These are phyloP conservation scores for Lavandula angustifolia DNA, from an alignment of 257 asterid genomes.

Conservation along the genomic window DNA sequence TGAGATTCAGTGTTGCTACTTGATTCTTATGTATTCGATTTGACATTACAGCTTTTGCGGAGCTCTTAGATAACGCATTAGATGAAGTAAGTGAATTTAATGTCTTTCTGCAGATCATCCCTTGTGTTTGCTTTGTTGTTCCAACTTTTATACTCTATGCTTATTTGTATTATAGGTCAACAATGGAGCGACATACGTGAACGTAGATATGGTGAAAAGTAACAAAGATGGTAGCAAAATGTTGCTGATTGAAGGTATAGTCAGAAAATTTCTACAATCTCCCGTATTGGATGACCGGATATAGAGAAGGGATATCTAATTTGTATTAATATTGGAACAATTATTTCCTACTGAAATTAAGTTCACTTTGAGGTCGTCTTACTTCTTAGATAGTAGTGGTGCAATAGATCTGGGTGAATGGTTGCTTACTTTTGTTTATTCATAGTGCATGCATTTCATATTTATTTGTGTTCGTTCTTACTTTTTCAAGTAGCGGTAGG, in stretches of 20 bases:
- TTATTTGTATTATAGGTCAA: constrained; percentile 50
- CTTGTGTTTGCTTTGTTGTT: constrained; percentile 1
- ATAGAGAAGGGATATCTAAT: constrained; percentile 1
- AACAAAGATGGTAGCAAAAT: constrained; percentile 82
- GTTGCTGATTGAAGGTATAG: constrained; percentile 82
- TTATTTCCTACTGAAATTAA: constrained; percentile 21
- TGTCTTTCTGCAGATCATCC: constrained; percentile 5
- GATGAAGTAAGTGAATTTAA: constrained; percentile 66
- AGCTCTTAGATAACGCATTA: constrained; percentile 87
- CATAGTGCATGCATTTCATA: background rate
- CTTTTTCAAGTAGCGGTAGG: background rate
- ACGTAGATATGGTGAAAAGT: constrained; percentile 71
- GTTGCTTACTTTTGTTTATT: background rate
- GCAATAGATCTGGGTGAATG: constrained; percentile 74
- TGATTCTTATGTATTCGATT: constrained; percentile 27
- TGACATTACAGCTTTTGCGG: constrained; percentile 81
- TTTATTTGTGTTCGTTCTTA: background rate
- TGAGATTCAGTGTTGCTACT: constrained; percentile 19
- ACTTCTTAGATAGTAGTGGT: constrained; percentile 65
- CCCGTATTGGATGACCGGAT: background rate
- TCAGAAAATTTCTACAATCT: too few species aligned
- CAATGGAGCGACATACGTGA: constrained; percentile 86
- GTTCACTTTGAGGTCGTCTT: background rate
- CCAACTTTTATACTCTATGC: constrained; percentile 8
- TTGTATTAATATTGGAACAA: background rate